A percentile compares a stretch with the other conserved stretches of the same genome.
phyloP scores from a whole-genome alignment of 106 monocot genomes.

The Acanthochlamys bracteata region DNA sequence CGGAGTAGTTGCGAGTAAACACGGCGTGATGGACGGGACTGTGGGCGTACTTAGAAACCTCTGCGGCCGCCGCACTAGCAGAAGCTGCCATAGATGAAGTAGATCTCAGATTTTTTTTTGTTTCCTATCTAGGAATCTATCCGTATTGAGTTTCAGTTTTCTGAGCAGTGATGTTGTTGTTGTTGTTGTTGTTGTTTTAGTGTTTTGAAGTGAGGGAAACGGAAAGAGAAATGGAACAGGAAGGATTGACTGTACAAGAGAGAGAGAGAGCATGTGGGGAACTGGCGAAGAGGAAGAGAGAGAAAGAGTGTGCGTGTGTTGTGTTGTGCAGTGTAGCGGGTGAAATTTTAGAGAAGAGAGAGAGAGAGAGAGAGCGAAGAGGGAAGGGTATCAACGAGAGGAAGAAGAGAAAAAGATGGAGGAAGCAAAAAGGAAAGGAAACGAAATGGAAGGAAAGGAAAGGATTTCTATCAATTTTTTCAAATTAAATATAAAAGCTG shows the following conservation, averaged over 20 bases:
- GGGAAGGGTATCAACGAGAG: not conserved
- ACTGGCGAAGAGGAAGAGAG: not conserved
- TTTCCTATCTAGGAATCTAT: no score
- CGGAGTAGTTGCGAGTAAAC: conserved; percentile 39
- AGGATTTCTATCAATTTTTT: no score
- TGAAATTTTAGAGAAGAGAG: not conserved
- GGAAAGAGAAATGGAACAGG: not conserved
- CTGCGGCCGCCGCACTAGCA: conserved; percentile 23
- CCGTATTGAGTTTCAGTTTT: no score
- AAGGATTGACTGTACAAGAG: not conserved
- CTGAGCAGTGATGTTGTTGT: no score
- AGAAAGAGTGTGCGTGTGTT: not conserved
- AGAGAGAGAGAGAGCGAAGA: not conserved
- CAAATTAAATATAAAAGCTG: no score
- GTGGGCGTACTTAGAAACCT: conserved; percentile 51
- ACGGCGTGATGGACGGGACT: conserved; percentile 73
- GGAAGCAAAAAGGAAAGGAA: not conserved
- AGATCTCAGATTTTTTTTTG: no score
- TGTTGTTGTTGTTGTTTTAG: no score
- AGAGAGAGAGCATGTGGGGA: not conserved
- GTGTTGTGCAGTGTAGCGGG: no score
- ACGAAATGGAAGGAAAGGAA: no score
- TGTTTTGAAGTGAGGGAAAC: no score
- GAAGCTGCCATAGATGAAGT: not conserved
- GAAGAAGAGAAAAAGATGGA: not conserved